A percentile compares a stretch with the other conserved stretches of the same genome.
Conservation (phyloP, 2,329 filamentous ascomycete genomes). For the Calonectria pauciramosa region DNA sequence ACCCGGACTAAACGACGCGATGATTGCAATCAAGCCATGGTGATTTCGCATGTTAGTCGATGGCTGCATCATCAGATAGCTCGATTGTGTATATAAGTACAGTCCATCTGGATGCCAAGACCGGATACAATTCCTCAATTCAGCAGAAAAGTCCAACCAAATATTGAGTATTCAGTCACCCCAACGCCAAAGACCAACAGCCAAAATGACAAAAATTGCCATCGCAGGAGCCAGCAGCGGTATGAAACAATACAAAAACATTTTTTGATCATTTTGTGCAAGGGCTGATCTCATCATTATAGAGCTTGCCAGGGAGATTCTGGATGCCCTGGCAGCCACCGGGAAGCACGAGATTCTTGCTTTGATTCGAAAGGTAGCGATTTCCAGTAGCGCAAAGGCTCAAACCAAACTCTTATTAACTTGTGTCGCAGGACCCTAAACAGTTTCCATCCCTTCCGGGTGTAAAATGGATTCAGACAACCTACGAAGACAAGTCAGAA, state of each 20-base stretch:
- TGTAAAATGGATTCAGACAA: conserved; percentile 56
- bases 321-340: conserved; percentile 32
- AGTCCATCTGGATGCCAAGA: neutral
- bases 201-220: conserved; percentile 36
- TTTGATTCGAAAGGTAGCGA: conserved; percentile 27
- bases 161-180: neutral
- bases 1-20: neutral
- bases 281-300: neutral
- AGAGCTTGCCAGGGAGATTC: conserved; percentile 39
- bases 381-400: neutral
- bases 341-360: conserved; percentile 36
- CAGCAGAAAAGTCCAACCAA: neutral
- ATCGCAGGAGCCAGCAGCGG: conserved; percentile 29
- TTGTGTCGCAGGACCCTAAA: conserved; percentile 19
- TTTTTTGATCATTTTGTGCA: too few relatives aligned
- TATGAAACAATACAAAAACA: neutral
- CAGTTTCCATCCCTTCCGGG: conserved; percentile 32
- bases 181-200: neutral
- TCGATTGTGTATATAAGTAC: neutral
- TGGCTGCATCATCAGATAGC: neutral
- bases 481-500: conserved; percentile 57
- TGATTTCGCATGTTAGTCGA: too few relatives aligned
- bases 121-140: too few relatives aligned
- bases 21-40: neutral
- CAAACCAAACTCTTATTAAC: neutral